Evolutionary conservation across 495 filamentous ascomycete species (phyloP).

Genomic region (Talaromyces nanjingensis): DNA sequence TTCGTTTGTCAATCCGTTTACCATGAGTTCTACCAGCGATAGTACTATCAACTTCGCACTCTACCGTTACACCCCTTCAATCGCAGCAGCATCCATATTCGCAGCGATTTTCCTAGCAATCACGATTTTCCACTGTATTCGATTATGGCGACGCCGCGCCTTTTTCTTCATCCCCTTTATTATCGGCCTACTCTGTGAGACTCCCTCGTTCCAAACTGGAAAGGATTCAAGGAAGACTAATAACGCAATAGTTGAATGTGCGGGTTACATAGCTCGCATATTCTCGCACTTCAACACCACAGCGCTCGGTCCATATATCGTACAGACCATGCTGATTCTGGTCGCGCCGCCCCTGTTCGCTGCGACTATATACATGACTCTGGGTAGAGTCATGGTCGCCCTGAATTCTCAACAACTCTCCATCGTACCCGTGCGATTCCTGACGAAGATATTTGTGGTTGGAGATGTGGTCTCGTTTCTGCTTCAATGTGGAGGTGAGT

Average conservation of each 20-base stretch:
- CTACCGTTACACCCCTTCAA: constrained; percentile 33
- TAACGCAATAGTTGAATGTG: constrained; percentile 41
- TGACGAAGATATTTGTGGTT: constrained; percentile 31
- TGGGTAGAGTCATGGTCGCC: constrained; percentile 40
- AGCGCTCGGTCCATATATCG: constrained; percentile 23
- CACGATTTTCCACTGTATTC: constrained; percentile 37
- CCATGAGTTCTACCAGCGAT: constrained; percentile 6
- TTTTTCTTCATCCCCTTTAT: constrained; percentile 59
- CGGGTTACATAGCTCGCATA: constrained; percentile 47
- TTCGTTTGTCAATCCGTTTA: background rate
- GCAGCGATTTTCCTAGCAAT: constrained; percentile 42
- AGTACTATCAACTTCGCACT: background rate
- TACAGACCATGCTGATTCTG: constrained; percentile 33
- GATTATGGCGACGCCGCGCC: constrained; percentile 38
- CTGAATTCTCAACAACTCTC: constrained; percentile 33
- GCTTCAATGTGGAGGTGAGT: constrained; percentile 22
- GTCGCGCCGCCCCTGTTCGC: constrained; percentile 28
- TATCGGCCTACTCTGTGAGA: constrained; percentile 49
- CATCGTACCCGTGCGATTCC: constrained; percentile 18
- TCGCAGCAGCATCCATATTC: constrained; percentile 43
- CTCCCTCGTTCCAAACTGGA: background rate
- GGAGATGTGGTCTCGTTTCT: constrained; percentile 32
- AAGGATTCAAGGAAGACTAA: background rate
- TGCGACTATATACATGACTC: constrained; percentile 55
- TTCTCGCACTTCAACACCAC: constrained; percentile 18